These are phyloP conservation scores for Nepenthes mirabilis DNA, from an alignment of 148 eudicot species.

Conservation along the genomic window DNA sequence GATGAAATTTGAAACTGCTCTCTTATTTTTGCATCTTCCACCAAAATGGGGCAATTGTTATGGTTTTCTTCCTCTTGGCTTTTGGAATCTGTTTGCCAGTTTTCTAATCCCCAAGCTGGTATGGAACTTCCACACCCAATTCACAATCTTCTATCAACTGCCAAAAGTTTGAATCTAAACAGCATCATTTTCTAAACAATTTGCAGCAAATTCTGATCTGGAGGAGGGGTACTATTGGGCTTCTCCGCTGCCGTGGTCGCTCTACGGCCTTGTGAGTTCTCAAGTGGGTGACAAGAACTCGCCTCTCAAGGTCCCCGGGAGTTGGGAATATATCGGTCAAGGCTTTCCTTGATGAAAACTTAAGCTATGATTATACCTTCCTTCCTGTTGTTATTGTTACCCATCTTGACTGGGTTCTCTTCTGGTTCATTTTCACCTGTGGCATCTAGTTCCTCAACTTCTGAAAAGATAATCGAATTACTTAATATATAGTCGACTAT, in stretches of 20 bases:
- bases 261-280: conserved; percentile 59
- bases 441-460: conserved; percentile 55
- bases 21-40: too few species aligned
- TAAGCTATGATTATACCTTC: conserved; percentile 41
- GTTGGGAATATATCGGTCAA: conserved; percentile 17
- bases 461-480: conserved; percentile 55
- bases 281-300: conserved; percentile 43
- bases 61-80: conserved; percentile 50
- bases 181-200: too few species aligned
- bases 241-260: conserved; percentile 62
- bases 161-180: neutral
- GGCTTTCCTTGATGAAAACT: conserved; percentile 17
- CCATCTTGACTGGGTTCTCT: conserved; percentile 39
- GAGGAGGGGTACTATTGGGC: conserved; percentile 78
- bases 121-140: conserved; percentile 1
- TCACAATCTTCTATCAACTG: neutral
- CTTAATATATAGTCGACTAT: too few species aligned
- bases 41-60: conserved; percentile 40
- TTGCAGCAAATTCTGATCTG: conserved; percentile 4
- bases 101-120: conserved; percentile 59
- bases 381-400: too few species aligned
- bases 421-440: conserved; percentile 45
- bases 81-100: conserved; percentile 74
- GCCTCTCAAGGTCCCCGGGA: conserved; percentile 34
- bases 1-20: too few species aligned